Base-by-base conservation (phyloP, 2,329 filamentous ascomycete genomes). In the Calonectria crousiana region DNA sequence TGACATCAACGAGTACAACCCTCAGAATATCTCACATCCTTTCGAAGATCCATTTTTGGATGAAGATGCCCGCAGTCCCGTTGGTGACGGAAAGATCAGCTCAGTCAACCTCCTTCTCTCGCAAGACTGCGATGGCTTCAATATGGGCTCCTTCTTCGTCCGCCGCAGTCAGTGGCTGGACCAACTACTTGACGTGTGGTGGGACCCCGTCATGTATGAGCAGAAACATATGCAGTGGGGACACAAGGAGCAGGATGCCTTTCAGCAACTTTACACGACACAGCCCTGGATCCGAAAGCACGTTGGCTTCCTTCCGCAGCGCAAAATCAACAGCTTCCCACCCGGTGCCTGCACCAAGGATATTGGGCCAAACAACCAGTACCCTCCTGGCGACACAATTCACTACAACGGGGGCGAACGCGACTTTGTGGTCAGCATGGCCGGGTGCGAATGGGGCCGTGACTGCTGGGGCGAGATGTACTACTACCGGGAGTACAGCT, bases 391-490 rank as follows among this genome's bases (percentile, higher is more conserved):
- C 10, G 71, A 73, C 32, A 30, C 51, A 23, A 93, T 97, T 75
- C 97, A 99, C 85, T 99, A 99, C 84, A 90, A 94, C 78, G 89
- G 97, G 84, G 89, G 91, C 52, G 95, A 97, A 74, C 92, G 95
- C 34, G 97, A 99, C 84, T 98, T 99, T 82, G 80, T 98, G 60
- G 96, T 99, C 81, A 99, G 98, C 85, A 98, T 99, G 96, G 97
- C 97, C 8, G 97, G 97, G 20, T 99, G 97, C 84, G 94, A 98
- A 84, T 98, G 95, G 94, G 96, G 96, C 5, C 92, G 97, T 65
- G 96, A 99, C 86, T 99, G 97, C 84, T 98, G 96, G 96, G 93
- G 93, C 47, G 97, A 99, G 86, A 98, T 99, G 92, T 98, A 98
- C 87, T 93, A 94, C 84, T 99, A 95, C 87, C 94, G 96, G 67